Percentiles rank a stretch among this genome's conserved stretches.
Evolutionary conservation across 2,329 filamentous ascomycete species (phyloP).

Genomic region (Nigrospora sphaerica): DNA sequence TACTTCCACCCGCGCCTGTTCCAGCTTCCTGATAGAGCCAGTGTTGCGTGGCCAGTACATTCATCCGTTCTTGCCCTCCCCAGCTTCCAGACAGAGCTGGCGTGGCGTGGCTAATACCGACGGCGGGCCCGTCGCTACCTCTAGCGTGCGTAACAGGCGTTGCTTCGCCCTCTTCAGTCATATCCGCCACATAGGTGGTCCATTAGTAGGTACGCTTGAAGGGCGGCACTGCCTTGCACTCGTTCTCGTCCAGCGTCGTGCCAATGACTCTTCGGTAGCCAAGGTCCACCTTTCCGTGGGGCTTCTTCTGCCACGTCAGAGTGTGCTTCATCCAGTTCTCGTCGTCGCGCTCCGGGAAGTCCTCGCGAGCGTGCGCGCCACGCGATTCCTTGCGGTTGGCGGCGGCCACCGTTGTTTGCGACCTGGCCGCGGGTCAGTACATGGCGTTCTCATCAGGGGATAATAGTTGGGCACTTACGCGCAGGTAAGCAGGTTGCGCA

Average conservation of each 20-base stretch:
- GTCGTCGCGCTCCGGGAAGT: conserved; percentile 92
- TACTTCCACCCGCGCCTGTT: no score
- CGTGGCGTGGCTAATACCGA: no score
- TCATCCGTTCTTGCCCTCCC: no score
- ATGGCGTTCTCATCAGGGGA: not conserved
- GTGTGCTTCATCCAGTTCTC: conserved; percentile 99
- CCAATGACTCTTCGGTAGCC: conserved; percentile 77
- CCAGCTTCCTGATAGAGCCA: no score
- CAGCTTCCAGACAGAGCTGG: no score
- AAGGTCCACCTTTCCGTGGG: conserved; percentile 81
- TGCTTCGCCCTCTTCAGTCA: no score
- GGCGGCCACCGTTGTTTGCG: conserved; percentile 86
- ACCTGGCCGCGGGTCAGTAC: conserved; percentile 34
- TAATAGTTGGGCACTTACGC: conserved; percentile 56
- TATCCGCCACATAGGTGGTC: no score
- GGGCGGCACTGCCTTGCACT: conserved; percentile 93
- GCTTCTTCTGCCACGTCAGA: conserved; percentile 87
- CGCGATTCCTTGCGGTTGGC: conserved; percentile 95
- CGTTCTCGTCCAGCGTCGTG: conserved; percentile 83
- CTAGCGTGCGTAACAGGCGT: no score
- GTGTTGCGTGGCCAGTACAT: no score
- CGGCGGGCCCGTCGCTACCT: no score
- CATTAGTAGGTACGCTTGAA: conserved; percentile 87
- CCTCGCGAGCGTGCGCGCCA: conserved; percentile 94
- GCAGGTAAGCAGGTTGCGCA: conserved; percentile 93